Base-by-base conservation (phyloP, 176 grass and related monocot species). In the Carex parvula region DNA sequence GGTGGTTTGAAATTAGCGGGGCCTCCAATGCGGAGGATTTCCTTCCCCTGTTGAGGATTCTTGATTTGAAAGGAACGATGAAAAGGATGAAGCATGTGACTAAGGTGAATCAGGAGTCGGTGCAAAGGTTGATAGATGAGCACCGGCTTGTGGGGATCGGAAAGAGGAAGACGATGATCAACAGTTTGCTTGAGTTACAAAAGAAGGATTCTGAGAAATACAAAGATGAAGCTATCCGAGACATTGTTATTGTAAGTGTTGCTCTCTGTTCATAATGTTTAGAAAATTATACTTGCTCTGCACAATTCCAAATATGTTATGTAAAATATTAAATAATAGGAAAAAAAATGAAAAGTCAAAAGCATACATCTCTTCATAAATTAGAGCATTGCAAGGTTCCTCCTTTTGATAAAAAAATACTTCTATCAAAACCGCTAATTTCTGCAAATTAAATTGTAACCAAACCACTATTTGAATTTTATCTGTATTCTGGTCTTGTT, bases 161-260 rank as follows among this genome's bases (percentile, higher is more conserved):
- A 18, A 81, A 81, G 30, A 75, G 61, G 79, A 75, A 30, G 1
- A 80, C 85, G 0, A 60, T 83, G 79, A 83, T 82, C 13, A 60
- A 54, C 22, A 72, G 79, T 26, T 74, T 83, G 78, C 53, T 87
- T n/a, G 41, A 57, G 26, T 29, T 83, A 33, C 78, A 87, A 52
- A 60, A 87, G 62, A 61, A 32, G 29, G 85, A 87, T 50, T 81
- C 85, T 18, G 64, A 87, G 69, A 55, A 58, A 21, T 87, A 82
- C 85, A 71, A 21, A 21, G 79, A 72, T 12, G 11, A 22, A 2
- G 10, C 50, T 22, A 42, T 87, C 11, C 65, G 70, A 16, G 64
- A 48, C 61, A 20, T 82, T 2, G 18, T 70, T 30, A 46, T 63
- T 30, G 85, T 87, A 73, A 57, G 62, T 80, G 44, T 41, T 65